Base-by-base conservation (phyloP, 2,329 filamentous ascomycete genomes). In the Aureobasidium mangrovei region DNA sequence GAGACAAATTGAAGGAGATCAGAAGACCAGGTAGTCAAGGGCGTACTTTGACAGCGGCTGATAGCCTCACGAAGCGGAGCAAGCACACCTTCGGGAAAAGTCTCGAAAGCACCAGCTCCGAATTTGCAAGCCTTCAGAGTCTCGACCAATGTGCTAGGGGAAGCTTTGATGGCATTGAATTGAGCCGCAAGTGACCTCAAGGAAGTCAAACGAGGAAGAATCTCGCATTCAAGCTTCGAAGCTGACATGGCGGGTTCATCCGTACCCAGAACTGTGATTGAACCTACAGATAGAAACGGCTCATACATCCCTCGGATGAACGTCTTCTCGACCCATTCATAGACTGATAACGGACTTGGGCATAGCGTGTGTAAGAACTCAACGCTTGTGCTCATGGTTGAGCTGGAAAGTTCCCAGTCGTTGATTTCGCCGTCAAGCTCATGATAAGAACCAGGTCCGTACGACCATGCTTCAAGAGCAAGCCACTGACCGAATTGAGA, bases 401-500 rank as follows among this genome's bases (percentile, higher is more conserved):
- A 56, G 4, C 33, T 41, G 12, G 57, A 59, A 28, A 59, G 43
- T 9, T 42, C 55, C 42, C 42, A 56, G 26, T 54, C 70, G 57
- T 79, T 73, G 51, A 74, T 76, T 28, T 75, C 75, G 57, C 80
- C 77, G 60, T 86, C 83, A n/a, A 78, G 69, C 46, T 78, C 74
- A 65, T 83, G 86, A 57, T 80, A 81, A 24, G 72, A 69, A 54
- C 77, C 73, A 9, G 68, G 63, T 35, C 66, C 69, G 69, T 72
- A 77, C 39, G 70, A 71, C 84, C 85, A 88, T 27, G 72, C 74
- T 28, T 73, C 67, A 78, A 91, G 95, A 7, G 81, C 80, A 27
- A 98, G 74, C 91, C 91, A 97, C 52, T 78, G 75, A 1, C 85
- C 82, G 55, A 98, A 76, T 65, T 96, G 91, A 43, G 85, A 83